Percentiles rank a stretch among this genome's conserved stretches.
These are phyloP conservation scores for Iberis pinnata DNA, from an alignment of 345 rosid genomes.

Conservation along the genomic window DNA sequence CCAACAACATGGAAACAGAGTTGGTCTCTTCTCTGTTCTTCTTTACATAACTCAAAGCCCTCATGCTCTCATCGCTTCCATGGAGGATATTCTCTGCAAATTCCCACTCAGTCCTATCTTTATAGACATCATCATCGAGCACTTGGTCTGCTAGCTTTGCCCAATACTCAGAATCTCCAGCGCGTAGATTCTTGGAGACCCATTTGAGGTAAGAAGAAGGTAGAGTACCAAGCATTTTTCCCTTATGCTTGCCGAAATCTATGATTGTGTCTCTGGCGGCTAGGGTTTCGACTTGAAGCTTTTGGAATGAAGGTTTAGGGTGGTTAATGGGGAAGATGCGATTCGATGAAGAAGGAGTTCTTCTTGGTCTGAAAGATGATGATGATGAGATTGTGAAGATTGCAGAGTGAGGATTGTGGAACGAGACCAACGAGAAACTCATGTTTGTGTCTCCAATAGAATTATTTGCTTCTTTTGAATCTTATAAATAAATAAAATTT, in stretches of 20 bases:
- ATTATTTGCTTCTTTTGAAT: background rate
- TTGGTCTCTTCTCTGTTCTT: slow-evolving; percentile 11
- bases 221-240: slow-evolving; percentile 72
- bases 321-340: slow-evolving; percentile 5
- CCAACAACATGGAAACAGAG: slow-evolving; percentile 52
- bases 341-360: slow-evolving; percentile 15
- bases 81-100: slow-evolving; percentile 46
- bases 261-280: slow-evolving; percentile 55
- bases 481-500: too few species aligned
- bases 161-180: slow-evolving; percentile 58
- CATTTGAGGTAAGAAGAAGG: slow-evolving; percentile 73
- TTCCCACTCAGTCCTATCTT: slow-evolving; percentile 79
- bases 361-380: slow-evolving; percentile 35
- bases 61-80: slow-evolving; percentile 34
- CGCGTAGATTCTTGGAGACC: slow-evolving; percentile 65
- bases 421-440: slow-evolving; percentile 27
- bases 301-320: slow-evolving; percentile 16
- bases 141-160: slow-evolving; percentile 70
- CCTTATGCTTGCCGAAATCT: slow-evolving; percentile 73
- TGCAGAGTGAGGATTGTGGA: slow-evolving; percentile 15
- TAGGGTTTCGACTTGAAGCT: slow-evolving; percentile 17
- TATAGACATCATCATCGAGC: slow-evolving; percentile 55
- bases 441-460: slow-evolving; percentile 10
- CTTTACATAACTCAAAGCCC: slow-evolving; percentile 3
- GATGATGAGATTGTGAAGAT: slow-evolving; percentile 27